Conservation (phyloP, 2,329 filamentous ascomycete genomes). For the Hymenoscyphus albidus region DNA sequence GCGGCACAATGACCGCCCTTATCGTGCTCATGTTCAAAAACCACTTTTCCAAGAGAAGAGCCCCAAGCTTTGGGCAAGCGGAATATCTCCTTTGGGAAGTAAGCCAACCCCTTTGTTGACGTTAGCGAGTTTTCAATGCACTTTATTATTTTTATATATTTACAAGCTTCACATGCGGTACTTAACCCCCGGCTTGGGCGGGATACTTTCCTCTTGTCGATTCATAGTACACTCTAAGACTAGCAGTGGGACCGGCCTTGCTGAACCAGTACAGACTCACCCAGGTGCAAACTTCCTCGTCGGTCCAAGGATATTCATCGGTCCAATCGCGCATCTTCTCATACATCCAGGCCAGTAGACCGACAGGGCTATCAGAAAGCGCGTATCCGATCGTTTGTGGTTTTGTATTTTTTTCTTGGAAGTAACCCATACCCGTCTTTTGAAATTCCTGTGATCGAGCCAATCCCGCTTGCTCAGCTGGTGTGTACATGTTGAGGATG, state of each 20-base stretch:
- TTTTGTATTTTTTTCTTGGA: slow-evolving; percentile 58
- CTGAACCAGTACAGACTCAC: slow-evolving; percentile 70
- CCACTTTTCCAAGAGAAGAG: slow-evolving; percentile 53
- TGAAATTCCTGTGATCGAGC: slow-evolving; percentile 55
- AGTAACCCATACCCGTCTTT: slow-evolving; percentile 53
- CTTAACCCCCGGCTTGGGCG: background rate
- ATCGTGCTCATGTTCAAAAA: slow-evolving; percentile 45
- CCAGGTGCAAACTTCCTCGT: slow-evolving; percentile 75
- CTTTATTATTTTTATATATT: slow-evolving; percentile 55
- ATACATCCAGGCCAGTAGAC: slow-evolving; percentile 71
- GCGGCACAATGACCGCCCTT: slow-evolving; percentile 52
- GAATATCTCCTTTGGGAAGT: slow-evolving; percentile 56
- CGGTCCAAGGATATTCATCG: slow-evolving; percentile 67
- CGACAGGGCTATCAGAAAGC: slow-evolving; percentile 66
- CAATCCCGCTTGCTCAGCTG: slow-evolving; percentile 43
- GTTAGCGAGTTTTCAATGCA: slow-evolving; percentile 61
- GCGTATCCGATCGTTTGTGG: slow-evolving; percentile 70
- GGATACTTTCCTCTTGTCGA: background rate
- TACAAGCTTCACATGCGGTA: background rate
- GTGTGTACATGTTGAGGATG: slow-evolving; percentile 49
- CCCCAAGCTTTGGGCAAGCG: slow-evolving; percentile 53
- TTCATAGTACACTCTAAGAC: background rate
- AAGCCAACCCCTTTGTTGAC: slow-evolving; percentile 49
- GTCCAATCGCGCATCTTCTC: slow-evolving; percentile 79
- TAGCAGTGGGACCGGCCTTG: slow-evolving; percentile 49